These are phyloP conservation scores for Ceratocystis destructans DNA, from an alignment of 2,329 filamentous ascomycete species.

Conservation along the genomic window DNA sequence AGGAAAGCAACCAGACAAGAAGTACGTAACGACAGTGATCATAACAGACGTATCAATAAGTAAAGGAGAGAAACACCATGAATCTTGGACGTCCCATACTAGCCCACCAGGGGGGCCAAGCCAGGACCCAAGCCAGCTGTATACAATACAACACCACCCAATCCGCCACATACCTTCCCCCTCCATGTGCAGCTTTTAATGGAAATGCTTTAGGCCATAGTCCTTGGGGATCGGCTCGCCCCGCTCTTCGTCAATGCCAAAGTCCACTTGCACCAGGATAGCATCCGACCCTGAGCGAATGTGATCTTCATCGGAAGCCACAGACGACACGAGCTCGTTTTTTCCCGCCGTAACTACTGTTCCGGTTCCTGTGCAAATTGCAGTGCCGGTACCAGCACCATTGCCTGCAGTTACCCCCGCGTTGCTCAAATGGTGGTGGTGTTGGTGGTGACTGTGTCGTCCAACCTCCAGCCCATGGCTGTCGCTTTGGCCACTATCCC, in stretches of 20 bases:
- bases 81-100: not conserved
- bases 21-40: not conserved
- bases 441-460: not conserved
- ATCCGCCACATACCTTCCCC: not conserved
- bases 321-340: slow-evolving; percentile 22
- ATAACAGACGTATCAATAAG: not conserved
- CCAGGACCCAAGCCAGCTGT: not conserved
- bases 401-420: not conserved
- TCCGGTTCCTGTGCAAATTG: slow-evolving; percentile 1
- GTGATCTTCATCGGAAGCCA: slow-evolving; percentile 14
- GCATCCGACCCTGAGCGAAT: slow-evolving; percentile 22
- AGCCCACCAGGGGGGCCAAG: not conserved
- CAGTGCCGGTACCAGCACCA: not conserved
- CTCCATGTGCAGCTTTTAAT: not conserved
- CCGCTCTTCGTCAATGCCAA: slow-evolving; percentile 25
- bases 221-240: slow-evolving; percentile 15
- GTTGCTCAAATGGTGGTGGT: not conserved
- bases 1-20: too few relatives aligned
- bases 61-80: not conserved
- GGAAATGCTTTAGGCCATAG: slow-evolving; percentile 15
- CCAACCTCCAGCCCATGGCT: not conserved
- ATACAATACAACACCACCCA: not conserved
- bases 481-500: slow-evolving; percentile 1
- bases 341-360: slow-evolving; percentile 12
- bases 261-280: slow-evolving; percentile 29